phyloP scores from a whole-genome alignment of 2,329 filamentous ascomycete genomes.

The Verticillium dahliae region DNA sequence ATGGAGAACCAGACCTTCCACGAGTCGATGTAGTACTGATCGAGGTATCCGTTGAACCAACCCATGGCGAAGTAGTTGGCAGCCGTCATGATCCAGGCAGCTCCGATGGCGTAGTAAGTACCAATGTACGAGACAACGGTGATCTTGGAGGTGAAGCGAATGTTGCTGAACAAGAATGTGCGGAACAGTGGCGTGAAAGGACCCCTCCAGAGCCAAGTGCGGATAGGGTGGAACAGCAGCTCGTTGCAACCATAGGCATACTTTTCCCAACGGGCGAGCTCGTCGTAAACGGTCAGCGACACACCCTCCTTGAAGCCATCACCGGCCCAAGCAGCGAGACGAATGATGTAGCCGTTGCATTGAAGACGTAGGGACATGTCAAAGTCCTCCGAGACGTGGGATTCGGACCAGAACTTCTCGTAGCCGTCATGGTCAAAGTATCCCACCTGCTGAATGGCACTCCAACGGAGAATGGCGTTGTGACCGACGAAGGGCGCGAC shows the following conservation, averaged over 20 bases:
- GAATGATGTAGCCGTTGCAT: slow-evolving; percentile 64
- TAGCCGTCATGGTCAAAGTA: slow-evolving; percentile 65
- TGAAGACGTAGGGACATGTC: slow-evolving; percentile 76
- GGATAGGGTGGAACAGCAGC: slow-evolving; percentile 71
- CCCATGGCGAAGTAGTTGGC: slow-evolving; percentile 71
- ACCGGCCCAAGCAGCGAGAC: slow-evolving; percentile 65
- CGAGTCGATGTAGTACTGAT: slow-evolving; percentile 74
- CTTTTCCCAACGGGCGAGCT: slow-evolving; percentile 80
- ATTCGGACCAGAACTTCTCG: slow-evolving; percentile 78
- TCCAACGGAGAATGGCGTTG: slow-evolving; percentile 71
- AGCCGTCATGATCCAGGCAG: slow-evolving; percentile 67
- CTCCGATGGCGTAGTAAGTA: slow-evolving; percentile 73
- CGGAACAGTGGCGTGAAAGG: slow-evolving; percentile 77
- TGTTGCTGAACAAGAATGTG: slow-evolving; percentile 65
- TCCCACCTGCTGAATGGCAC: slow-evolving; percentile 65
- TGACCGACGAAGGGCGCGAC: slow-evolving; percentile 77
- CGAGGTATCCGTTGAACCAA: slow-evolving; percentile 70
- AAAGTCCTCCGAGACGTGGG: slow-evolving; percentile 74
- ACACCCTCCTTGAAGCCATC: slow-evolving; percentile 81
- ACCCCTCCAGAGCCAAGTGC: slow-evolving; percentile 64
- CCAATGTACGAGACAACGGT: slow-evolving; percentile 73
- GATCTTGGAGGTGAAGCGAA: slow-evolving; percentile 69
- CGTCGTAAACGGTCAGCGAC: slow-evolving; percentile 78
- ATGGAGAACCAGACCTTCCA: slow-evolving; percentile 79
- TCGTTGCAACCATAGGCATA: slow-evolving; percentile 82